A percentile compares a stretch with the other conserved stretches of the same genome.
Conservation (phyloP, 805 yeast genomes). For the Pichia thaimueangensis region DNA sequence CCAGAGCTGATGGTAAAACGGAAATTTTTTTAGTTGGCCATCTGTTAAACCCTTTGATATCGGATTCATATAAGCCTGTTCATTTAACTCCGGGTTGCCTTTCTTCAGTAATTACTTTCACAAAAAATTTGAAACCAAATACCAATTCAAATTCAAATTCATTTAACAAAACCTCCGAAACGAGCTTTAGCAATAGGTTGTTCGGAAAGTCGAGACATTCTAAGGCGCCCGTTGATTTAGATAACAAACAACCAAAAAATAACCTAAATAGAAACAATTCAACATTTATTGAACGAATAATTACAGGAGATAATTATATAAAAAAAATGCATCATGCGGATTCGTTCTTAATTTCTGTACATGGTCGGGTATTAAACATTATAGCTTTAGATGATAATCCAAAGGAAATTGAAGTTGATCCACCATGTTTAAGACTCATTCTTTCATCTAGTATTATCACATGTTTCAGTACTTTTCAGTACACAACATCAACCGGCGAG, state of each 20-base stretch:
- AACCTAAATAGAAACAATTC: constrained; percentile 29
- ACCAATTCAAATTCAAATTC: neutral
- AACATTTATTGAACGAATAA: constrained; percentile 30
- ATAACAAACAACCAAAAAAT: constrained; percentile 25
- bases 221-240: neutral
- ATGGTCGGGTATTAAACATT: constrained; percentile 45
- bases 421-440: constrained; percentile 40
- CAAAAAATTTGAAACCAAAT: neutral
- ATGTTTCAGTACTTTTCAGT: constrained; percentile 29
- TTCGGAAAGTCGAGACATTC: constrained; percentile 7
- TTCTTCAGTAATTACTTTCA: constrained; percentile 23
- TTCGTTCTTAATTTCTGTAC: constrained; percentile 37
- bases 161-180: neutral
- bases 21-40: constrained; percentile 43
- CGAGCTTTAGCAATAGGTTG: constrained; percentile 1
- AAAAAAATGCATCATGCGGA: constrained; percentile 24
- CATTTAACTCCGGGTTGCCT: constrained; percentile 53
- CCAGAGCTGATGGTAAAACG: constrained; percentile 27
- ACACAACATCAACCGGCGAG: constrained; percentile 22
- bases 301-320: constrained; percentile 26
- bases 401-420: constrained; percentile 36
- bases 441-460: constrained; percentile 37
- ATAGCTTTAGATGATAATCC: constrained; percentile 33
- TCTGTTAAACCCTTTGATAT: constrained; percentile 42
- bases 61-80: constrained; percentile 48